Evolutionary conservation across 768 basidiomycete genomes (phyloP), one percentile per base, ranked within the genome.

Genomic region (Mycena latifolia): DNA sequence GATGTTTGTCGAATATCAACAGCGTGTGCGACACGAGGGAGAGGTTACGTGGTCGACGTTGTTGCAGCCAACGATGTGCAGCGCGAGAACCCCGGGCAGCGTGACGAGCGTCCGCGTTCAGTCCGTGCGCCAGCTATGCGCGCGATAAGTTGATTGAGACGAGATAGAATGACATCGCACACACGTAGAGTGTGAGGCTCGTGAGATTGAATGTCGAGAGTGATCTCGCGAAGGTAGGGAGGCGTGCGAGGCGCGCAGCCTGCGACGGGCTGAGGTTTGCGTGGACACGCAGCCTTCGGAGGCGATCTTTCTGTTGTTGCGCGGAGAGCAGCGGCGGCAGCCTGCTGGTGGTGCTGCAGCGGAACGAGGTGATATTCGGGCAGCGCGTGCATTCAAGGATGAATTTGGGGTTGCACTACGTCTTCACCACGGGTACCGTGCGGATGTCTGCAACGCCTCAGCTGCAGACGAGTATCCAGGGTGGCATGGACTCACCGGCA

Each of bases 31-130:
- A 66, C 14, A 85, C 75, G 24, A 84, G 76, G 18, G 76, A 77
- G 33, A 93, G 78, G 75, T 69, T 11, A 73, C 59, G 67, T 92
- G 89, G 47, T 87, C 82, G 35, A 90, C 73, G 63, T 86, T 86
- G 8, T 83, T 75, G 73, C 92, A 93, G 5, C 80, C 82, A 29
- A 92, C 73, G 28, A 93, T 74, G 74, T 92, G 89, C 4, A 93
- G 79, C 7, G 85, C 86, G 11, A 77, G 37, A 5, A 39, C 7
- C 7, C 17, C 14, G 5, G 37, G 37, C 10, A 39, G 14, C 15
- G 11, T 4, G 14, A 17, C 54, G 12, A 92, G 75, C 3, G 81
- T 45, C 15, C 81, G 45, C 82, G 72, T 90, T 88, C 35, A 91
- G 74, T 24, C 88, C 84, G 39, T 78, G 81, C 4, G 86, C 82